phyloP scores from a whole-genome alignment of 805 yeast genomes.

The Candida loeiensis region DNA sequence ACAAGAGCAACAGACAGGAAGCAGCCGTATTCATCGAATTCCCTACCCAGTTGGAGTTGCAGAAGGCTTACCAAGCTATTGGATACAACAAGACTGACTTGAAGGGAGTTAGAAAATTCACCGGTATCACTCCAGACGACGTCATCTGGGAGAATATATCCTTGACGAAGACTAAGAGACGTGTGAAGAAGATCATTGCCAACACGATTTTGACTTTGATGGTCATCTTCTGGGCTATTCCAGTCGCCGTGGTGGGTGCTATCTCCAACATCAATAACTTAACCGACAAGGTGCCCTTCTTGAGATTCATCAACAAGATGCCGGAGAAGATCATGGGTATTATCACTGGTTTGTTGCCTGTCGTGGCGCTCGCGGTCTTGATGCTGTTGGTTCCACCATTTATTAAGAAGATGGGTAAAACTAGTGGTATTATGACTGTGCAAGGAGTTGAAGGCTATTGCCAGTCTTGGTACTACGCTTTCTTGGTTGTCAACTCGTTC shows the following conservation, averaged over 20 bases:
- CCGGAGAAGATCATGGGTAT: constrained; percentile 22
- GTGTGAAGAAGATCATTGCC: constrained; percentile 55
- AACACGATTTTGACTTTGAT: constrained; percentile 58
- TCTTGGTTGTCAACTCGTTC: constrained; percentile 29
- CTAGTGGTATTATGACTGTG: constrained; percentile 22
- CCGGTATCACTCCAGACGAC: constrained; percentile 76
- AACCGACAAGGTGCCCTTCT: constrained; percentile 22
- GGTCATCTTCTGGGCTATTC: constrained; percentile 82
- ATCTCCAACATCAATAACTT: constrained; percentile 26
- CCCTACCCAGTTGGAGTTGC: constrained; percentile 81
- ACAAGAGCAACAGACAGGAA: constrained; percentile 48
- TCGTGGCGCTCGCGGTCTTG: constrained; percentile 25
- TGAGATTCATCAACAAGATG: constrained; percentile 25
- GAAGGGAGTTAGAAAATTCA: constrained; percentile 45
- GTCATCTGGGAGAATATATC: constrained; percentile 78
- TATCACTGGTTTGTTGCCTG: constrained; percentile 27
- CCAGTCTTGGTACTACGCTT: constrained; percentile 27
- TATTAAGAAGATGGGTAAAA: constrained; percentile 24
- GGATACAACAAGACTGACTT: constrained; percentile 48
- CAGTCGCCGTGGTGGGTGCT: constrained; percentile 31
- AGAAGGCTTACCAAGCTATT: constrained; percentile 81
- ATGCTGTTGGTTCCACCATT: constrained; percentile 29
- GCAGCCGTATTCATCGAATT: constrained; percentile 81
- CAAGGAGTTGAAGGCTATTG: constrained; percentile 26
- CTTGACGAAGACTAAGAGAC: constrained; percentile 54